Evolutionary conservation across 1,139 yeast genomes (phyloP).

Genomic region (Yamadazyma trypodendri): DNA sequence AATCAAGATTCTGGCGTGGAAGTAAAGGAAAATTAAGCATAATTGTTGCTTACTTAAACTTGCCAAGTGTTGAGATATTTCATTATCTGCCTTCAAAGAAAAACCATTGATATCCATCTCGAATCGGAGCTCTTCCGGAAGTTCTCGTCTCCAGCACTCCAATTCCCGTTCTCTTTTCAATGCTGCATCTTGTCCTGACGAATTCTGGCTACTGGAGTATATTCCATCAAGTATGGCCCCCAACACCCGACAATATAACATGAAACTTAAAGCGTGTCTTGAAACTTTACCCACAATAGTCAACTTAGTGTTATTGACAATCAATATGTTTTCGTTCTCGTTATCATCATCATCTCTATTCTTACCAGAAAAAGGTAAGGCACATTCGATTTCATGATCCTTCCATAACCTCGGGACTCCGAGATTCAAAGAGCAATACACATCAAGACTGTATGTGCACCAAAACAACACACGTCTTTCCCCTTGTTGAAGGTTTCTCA

Average conservation of each 20-base stretch:
- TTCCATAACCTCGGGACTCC: conserved; percentile 82
- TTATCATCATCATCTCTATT: conserved; percentile 39
- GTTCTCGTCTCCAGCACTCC: conserved; percentile 76
- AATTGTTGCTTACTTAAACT: conserved; percentile 50
- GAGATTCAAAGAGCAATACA: conserved; percentile 68
- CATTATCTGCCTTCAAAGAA: conserved; percentile 28
- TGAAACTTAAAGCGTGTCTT: conserved; percentile 58
- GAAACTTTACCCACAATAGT: conserved; percentile 70
- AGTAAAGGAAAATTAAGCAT: conserved; percentile 63
- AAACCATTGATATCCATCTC: conserved; percentile 68
- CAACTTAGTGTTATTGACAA: conserved; percentile 56
- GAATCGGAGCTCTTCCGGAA: conserved; percentile 62
- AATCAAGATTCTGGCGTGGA: conserved; percentile 76
- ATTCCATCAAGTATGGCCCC: conserved; percentile 70
- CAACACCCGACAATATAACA: conserved; percentile 70
- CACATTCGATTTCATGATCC: conserved; percentile 84
- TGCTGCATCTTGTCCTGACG: conserved; percentile 37
- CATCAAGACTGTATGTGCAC: conserved; percentile 79
- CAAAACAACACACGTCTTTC: conserved; percentile 81
- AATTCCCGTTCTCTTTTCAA: conserved; percentile 61
- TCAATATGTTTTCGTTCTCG: conserved; percentile 53
- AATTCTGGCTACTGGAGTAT: conserved; percentile 49
- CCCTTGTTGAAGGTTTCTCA: conserved; percentile 63
- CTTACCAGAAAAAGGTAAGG: conserved; percentile 70
- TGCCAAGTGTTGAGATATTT: conserved; percentile 30